Conservation (phyloP, 768 basidiomycete genomes). For the Boletellus sp. region DNA sequence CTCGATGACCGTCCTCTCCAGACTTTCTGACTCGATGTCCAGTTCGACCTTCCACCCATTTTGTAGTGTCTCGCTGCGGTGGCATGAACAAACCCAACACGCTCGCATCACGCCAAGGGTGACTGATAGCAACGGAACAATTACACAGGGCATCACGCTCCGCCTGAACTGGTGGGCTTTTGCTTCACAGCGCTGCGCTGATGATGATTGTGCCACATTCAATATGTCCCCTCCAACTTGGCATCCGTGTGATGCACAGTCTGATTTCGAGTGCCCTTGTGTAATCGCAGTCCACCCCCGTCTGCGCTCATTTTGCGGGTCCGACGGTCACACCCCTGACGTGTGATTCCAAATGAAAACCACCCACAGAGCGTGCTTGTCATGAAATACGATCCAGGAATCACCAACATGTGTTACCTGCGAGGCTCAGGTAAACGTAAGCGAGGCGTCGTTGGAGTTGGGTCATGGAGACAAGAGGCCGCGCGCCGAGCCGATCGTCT, state of each 20-base stretch:
- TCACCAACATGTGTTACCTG: constrained; percentile 14
- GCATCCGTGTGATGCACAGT: background rate
- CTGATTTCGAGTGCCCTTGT: background rate
- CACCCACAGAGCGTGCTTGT: background rate
- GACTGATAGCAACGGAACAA: no score
- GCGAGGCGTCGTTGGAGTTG: background rate
- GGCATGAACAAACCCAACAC: no score
- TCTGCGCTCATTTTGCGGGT: background rate
- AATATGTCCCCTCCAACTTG: no score
- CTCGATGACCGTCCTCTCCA: no score
- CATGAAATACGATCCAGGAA: background rate
- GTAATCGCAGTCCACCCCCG: background rate
- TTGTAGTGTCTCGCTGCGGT: no score
- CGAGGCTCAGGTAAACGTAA: constrained; percentile 4
- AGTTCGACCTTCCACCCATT: no score
- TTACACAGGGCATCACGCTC: no score
- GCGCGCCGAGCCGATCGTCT: constrained; percentile 2
- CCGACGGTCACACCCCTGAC: background rate
- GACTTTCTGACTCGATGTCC: no score
- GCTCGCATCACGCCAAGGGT: no score
- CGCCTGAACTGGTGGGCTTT: no score
- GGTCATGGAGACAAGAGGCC: background rate
- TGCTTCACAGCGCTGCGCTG: background rate
- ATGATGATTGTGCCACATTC: background rate
- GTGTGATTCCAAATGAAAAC: no score